Evolutionary conservation across 768 basidiomycete genomes (phyloP), one percentile per base, ranked within the genome.

Genomic region (Mycena pura): DNA sequence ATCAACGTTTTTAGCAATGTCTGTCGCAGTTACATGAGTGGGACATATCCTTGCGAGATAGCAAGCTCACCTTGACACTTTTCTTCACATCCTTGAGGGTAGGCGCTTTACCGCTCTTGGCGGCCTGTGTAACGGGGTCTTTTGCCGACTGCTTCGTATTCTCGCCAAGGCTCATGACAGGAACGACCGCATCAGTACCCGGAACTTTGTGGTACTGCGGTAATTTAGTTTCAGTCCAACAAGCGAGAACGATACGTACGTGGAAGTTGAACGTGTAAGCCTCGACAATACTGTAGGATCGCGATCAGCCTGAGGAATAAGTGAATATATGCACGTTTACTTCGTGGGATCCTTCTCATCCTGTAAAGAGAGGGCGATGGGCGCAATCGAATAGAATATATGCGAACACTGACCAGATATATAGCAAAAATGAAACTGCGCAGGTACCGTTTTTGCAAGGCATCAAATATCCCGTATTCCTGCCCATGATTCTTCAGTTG

Each of bases 381-480:
- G 17, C 13, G 29, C 19, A 41, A 60, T 40, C 36, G 54, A 15
- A 44, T 21, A n/a, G 13, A 10, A 9, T 25, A 19, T 21, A 34
- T 29, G 21, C 31, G 19, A 43, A 40, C 28, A 74, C 84, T 60
- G 55, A 94, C 94, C 59, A 95, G 76, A 70, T 93, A 95, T 50
- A 95, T 84, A 6, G 88, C 93, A 65, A 95, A 92, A 51, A 94
- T 88, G 72, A 93, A 93, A 68, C 89, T 92, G 46, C 85, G 86
- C 44, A 96, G 83, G 74, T 93, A 96, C 64, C 87, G 88, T 69
- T 89, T 93, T 69, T 92, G 84, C 31, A 96, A 76, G 0, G 94
- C 94, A 60, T 95, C 90, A 64, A 92, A 93, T 40, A 95, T 92
- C 0, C 94, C 94, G 57, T 86, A 78, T 75, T 96, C 93, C 93